Conservation (phyloP, 176 grass and related monocot species). For the Secale cereale region DNA sequence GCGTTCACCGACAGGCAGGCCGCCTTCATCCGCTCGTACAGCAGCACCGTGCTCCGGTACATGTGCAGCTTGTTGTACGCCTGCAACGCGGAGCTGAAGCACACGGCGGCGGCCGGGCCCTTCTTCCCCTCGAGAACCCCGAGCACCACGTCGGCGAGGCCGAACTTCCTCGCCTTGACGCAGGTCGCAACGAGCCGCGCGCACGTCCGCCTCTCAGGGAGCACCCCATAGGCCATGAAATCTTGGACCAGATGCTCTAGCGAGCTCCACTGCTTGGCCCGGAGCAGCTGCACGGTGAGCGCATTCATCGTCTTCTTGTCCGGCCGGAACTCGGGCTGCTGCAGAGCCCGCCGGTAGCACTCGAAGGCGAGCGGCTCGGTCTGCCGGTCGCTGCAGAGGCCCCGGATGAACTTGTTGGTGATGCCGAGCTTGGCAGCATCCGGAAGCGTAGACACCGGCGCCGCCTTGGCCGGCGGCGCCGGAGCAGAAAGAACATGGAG, state of each 20-base stretch:
- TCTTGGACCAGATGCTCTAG: constrained; percentile 52
- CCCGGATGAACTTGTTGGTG: constrained; percentile 73
- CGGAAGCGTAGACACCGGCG: constrained; percentile 12
- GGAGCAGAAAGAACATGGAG: constrained; percentile 32
- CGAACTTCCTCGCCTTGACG: constrained; percentile 65
- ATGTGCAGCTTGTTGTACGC: constrained; percentile 95
- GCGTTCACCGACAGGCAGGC: constrained; percentile 44
- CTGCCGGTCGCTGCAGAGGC: constrained; percentile 60
- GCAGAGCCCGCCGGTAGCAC: constrained; percentile 64
- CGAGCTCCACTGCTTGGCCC: constrained; percentile 68
- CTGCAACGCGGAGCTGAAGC: constrained; percentile 68
- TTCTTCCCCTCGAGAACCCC: constrained; percentile 46
- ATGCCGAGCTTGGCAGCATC: constrained; percentile 46
- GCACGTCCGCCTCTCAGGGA: constrained; percentile 70
- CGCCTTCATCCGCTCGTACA: constrained; percentile 49
- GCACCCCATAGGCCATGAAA: constrained; percentile 37
- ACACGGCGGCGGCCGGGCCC: constrained; percentile 28
- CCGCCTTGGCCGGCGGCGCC: not conserved
- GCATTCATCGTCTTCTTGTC: constrained; percentile 54
- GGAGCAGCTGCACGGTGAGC: constrained; percentile 49
- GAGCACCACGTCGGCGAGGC: constrained; percentile 61
- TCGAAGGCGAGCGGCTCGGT: constrained; percentile 76
- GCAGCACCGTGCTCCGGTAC: constrained; percentile 66
- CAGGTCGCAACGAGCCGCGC: constrained; percentile 54
- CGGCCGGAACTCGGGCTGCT: constrained; percentile 55